Conservation (phyloP, 1,284 basidiomycete species). For the Agroathelia rolfsii region DNA sequence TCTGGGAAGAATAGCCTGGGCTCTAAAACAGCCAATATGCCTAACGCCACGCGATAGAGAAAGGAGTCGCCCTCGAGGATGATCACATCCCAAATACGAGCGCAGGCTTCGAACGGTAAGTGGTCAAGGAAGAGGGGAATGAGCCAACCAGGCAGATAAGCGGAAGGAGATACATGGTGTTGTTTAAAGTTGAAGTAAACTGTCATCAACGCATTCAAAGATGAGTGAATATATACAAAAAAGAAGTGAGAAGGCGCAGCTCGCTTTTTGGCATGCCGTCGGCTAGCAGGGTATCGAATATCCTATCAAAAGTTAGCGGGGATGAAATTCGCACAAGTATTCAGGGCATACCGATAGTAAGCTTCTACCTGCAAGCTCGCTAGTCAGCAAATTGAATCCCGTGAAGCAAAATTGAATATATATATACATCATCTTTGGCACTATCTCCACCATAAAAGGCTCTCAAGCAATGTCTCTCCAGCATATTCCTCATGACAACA, state of each 20-base stretch:
- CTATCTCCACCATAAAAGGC: constrained; percentile 74
- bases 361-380: constrained; percentile 56
- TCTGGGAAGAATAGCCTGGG: constrained; percentile 83
- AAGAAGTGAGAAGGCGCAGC: constrained; percentile 13
- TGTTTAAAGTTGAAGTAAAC: constrained; percentile 96
- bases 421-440: constrained; percentile 71
- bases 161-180: constrained; percentile 72
- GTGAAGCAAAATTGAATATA: constrained; percentile 3
- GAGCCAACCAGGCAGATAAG: constrained; percentile 76
- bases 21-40: constrained; percentile 79
- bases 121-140: constrained; percentile 79
- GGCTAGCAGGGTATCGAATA: constrained; percentile 86
- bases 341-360: constrained; percentile 47
- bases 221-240: constrained; percentile 8
- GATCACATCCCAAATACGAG: constrained; percentile 84
- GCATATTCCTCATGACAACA: constrained; percentile 78
- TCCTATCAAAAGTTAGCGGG: constrained; percentile 36
- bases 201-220: constrained; percentile 23
- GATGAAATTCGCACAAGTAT: constrained; percentile 7
- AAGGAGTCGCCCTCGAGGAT: constrained; percentile 84
- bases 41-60: constrained; percentile 74
- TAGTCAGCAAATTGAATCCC: constrained; percentile 18
- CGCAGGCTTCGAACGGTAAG: constrained; percentile 80
- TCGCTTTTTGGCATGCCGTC: constrained; percentile 91
- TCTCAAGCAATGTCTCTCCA: constrained; percentile 78